These are phyloP conservation scores for Mortierella antarctica DNA, from an alignment of 192 early-diverging fungal genomes.

Conservation along the genomic window DNA sequence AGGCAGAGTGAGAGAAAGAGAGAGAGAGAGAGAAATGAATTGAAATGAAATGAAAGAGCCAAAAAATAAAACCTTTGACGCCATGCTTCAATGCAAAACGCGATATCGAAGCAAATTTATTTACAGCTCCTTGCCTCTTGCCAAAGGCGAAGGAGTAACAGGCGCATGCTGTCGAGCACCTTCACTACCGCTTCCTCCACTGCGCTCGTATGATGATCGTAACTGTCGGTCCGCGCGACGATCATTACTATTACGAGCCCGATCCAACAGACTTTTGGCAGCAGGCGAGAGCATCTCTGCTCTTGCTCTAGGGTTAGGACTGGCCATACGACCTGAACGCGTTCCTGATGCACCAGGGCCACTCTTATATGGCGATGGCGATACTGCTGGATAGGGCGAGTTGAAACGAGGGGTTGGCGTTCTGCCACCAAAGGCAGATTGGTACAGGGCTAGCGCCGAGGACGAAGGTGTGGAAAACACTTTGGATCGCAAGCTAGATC, in stretches of 20 bases:
- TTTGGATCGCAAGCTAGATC: conserved; percentile 29
- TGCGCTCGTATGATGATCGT: conserved; percentile 41
- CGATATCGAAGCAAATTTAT: not conserved
- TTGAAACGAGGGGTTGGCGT: conserved; percentile 40
- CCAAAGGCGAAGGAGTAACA: conserved; percentile 32
- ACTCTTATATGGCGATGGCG: not conserved
- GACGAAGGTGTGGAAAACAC: conserved; percentile 32
- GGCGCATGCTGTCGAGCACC: not conserved
- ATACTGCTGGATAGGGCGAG: conserved; percentile 9
- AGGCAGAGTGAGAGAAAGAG: not conserved
- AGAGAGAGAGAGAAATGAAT: not conserved
- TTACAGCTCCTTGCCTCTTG: not conserved
- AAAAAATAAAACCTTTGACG: not conserved
- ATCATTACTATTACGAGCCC: conserved; percentile 14
- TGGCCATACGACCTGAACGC: conserved; percentile 16
- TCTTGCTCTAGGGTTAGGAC: conserved; percentile 36
- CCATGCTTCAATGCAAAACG: too few relatives aligned
- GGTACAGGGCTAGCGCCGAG: conserved; percentile 24
- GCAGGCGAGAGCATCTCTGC: conserved; percentile 55
- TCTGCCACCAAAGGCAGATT: conserved; percentile 21
- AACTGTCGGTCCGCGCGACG: conserved; percentile 44
- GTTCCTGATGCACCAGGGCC: conserved; percentile 2
- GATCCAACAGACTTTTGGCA: conserved; percentile 36
- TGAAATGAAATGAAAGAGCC: not conserved
- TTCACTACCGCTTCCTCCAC: not conserved